Evolutionary conservation across 371 early-diverging fungal species (phyloP), one percentile per base, ranked within the genome.

Genomic region (Dentiscutata heterogama): DNA sequence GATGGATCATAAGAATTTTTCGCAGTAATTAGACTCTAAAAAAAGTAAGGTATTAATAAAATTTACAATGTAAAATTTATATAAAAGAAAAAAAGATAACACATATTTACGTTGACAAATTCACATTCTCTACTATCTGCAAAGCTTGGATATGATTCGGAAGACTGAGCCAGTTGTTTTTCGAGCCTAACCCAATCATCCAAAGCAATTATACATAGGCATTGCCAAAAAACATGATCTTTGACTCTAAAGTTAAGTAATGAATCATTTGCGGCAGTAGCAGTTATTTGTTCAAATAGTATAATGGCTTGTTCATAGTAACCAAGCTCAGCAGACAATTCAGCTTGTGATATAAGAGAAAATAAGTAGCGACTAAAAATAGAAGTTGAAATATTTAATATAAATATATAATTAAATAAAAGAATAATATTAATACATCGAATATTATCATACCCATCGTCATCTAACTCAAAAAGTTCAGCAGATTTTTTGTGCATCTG

Each of bases 111-210:
- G 6, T 68, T 54, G 20, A 70, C 70, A 42, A 80, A 80, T 8
- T 20, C 14, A 65, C 64, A 80, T 80, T 80, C 80, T 53, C 80
- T 50, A 68, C 80, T 80, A 54, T 80, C 80, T 1, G 70, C 68
- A 80, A 80, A 80, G 8, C 27, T 46, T 18, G 80, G 80, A 80
- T 80, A 80, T 35, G 22, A n/a, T 29, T 67, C 64, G 31, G 16
- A 16, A 53, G 18, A 56, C 18, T 80, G 35, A 16, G 10, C 31
- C 4, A 56, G 14, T 42, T n/a, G 13, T 56, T 68, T 80, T 22
- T 80, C 80, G 25, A 80, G 68, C 11, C 80, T 70, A 68, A 80
- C 56, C 80, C 80, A 80, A 51, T 80, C 80, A 39, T 25, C 68
- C 29, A 80, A 58, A 22, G 35, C 70, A 29, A 70, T 70, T 1